Base-by-base conservation (phyloP, 1,284 basidiomycete genomes). In the Moniliella sp. region DNA sequence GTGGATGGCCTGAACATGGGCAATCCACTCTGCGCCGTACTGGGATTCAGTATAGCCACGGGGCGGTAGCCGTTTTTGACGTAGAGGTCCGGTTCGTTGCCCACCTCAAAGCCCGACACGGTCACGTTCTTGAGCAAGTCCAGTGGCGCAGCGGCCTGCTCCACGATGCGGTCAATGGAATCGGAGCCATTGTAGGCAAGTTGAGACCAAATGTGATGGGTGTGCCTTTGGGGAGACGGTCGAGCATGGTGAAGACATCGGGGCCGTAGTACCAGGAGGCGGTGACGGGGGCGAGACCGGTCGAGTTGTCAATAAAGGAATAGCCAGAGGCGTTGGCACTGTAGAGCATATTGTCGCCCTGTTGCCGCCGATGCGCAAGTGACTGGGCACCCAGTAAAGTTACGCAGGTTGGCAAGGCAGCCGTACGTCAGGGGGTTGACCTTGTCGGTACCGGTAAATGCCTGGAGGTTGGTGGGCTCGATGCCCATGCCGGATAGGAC, bases 51-150 rank as follows among this genome's bases (percentile, higher is more conserved):
- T 33, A 41, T 41, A 50, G 12, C 18, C 26, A 1, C n/a, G 14
- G 9, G 18, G 11, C 48, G 45, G 40, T 43, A 50, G 8, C 40
- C 38, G 16, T 44, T 39, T 15, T 42, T 28, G 27, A 42, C 36
- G 34, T 41, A 50, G 9, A 50, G 41, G 35, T 50, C 48, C 5
- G 48, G 48, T 34, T 50, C 48, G 34, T 50, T 50, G 5, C 48
- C 48, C 8, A 50, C 42, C 30, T 50, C 48, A 30, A 50, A 38
- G 34, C 48, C 36, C 32, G 36, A 39, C 31, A 50, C 34, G 16
- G 28, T 34, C 15, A 27, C 30, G 23, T 27, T 30, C 13, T 28
- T 27, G n/a, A n/a, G n/a, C 16, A 46, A 30, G 18, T 35, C 30
- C n/a, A 36, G 27, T n/a, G 48, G 34, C 10, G 41, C 39, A 8